Evolutionary conservation across 176 grass and related monocot species (phyloP), one percentile per base, ranked within the genome.

Genomic region (Echinochloa phyllopogon): DNA sequence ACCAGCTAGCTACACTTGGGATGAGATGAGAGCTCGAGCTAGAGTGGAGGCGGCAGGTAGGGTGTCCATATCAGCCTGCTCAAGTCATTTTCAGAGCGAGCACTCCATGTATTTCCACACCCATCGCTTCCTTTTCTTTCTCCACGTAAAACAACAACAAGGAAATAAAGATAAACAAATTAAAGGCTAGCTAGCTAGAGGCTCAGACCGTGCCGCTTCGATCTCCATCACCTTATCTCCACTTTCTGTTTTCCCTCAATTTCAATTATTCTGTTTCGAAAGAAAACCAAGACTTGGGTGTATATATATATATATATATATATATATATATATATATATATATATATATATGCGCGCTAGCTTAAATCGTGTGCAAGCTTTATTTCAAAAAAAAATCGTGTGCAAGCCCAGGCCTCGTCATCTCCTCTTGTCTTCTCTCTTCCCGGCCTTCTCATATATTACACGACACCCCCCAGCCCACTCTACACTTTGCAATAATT

Each of bases 41-140:
- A 33, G 51, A 23, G 39, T 39, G 55, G 55, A 60, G 80, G 15
- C 67, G 63, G 63, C 21, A 41, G 82, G 72, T 85, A 58, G 40
- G 24, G 63, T 25, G 74, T 85, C 83, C 83, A 58, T n/a, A 45
- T 85, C 83, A 15, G 24, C 1, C 10, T 57, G 41, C 57, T 48
- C 15, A 27, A 8, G 47, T 80, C 78, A 53, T 39, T 80, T 80
- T 80, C 78, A 80, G 18, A 80, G 17, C 23, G 15, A 9, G 2
- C 18, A n/a, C 10, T 72, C 67, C 37, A 47, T 47, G 25, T 5
- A 72, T 72, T 41, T 37, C 50, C 36, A 82, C 67, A 33, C 17
- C 51, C 3, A 12, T 23, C 15, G 37, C 3, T 24, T 3, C 10
- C 16, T 11, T 6, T 14, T 80, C 29, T 20, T 45, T 71, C 42